Percentiles rank a stretch among this genome's conserved stretches.
phyloP scores from a whole-genome alignment of 78 protist genomes.

The Tieghemostelium lacteum region DNA sequence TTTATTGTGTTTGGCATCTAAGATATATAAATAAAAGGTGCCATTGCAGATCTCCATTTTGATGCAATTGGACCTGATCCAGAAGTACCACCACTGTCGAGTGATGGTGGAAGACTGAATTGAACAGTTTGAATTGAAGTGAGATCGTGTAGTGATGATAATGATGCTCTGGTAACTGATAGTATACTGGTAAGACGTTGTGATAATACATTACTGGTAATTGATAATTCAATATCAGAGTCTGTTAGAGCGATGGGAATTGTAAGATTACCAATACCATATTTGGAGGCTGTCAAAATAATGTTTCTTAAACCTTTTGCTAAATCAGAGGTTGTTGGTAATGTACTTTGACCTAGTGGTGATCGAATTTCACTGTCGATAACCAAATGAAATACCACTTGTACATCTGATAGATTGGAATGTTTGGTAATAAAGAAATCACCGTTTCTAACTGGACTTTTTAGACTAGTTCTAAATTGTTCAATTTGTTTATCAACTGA shows the following conservation, averaged over 20 bases:
- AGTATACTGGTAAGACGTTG: neutral
- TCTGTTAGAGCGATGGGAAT: conserved; percentile 67
- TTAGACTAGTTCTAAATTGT: conserved; percentile 7
- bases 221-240: conserved; percentile 32
- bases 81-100: conserved; percentile 40
- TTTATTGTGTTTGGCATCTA: neutral
- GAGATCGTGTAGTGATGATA: conserved; percentile 48
- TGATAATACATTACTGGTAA: neutral
- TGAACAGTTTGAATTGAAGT: conserved; percentile 59
- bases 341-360: conserved; percentile 49
- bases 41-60: conserved; percentile 51
- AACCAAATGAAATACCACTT: conserved; percentile 65
- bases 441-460: conserved; percentile 16
- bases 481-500: conserved; percentile 56
- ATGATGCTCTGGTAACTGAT: conserved; percentile 56
- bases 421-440: conserved; percentile 73
- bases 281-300: conserved; percentile 55
- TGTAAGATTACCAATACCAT: conserved; percentile 65
- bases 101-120: conserved; percentile 47
- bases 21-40: conserved; percentile 27
- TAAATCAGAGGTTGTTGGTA: conserved; percentile 46
- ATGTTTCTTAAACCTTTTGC: conserved; percentile 68
- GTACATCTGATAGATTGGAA: conserved; percentile 73
- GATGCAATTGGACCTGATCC: conserved; percentile 37
- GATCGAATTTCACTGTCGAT: conserved; percentile 59